Evolutionary conservation across 768 basidiomycete species (phyloP).

Genomic region (Amanita brunnescens): DNA sequence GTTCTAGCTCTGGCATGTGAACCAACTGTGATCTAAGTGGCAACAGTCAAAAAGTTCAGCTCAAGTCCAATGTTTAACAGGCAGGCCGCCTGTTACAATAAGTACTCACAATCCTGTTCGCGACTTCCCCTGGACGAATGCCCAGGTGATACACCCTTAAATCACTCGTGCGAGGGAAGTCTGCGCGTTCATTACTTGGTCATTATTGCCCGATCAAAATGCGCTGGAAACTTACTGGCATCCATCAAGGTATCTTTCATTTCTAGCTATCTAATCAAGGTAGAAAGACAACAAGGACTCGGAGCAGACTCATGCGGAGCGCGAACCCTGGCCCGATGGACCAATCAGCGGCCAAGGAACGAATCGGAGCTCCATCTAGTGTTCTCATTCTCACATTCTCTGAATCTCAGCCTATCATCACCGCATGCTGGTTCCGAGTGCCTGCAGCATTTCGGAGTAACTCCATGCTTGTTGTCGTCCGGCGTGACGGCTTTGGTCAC

Average conservation of each 20-base stretch:
- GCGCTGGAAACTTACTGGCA: constrained; percentile 46
- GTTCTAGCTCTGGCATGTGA: constrained; percentile 55
- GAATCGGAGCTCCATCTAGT: background rate
- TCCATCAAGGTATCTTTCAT: constrained; percentile 61
- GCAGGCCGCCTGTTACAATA: background rate
- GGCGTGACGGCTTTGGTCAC: background rate
- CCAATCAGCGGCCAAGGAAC: background rate
- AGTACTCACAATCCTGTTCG: constrained; percentile 61
- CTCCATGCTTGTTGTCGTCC: constrained; percentile 1
- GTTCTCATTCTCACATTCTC: background rate
- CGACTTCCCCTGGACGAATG: constrained; percentile 65
- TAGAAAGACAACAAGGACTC: background rate
- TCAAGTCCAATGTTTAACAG: no score
- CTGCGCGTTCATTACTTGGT: constrained; percentile 24
- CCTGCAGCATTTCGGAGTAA: background rate
- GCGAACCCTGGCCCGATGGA: background rate
- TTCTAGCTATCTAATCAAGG: constrained; percentile 7
- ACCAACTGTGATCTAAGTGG: constrained; percentile 61
- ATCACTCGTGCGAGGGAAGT: constrained; percentile 70
- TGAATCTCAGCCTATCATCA: background rate
- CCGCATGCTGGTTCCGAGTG: background rate
- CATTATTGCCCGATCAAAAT: background rate
- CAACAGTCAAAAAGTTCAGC: background rate
- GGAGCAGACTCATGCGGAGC: background rate
- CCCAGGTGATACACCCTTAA: constrained; percentile 76